These are phyloP conservation scores for Aphanomyces cochlioides DNA, from an alignment of 352 stramenopile genomes.

Conservation along the genomic window DNA sequence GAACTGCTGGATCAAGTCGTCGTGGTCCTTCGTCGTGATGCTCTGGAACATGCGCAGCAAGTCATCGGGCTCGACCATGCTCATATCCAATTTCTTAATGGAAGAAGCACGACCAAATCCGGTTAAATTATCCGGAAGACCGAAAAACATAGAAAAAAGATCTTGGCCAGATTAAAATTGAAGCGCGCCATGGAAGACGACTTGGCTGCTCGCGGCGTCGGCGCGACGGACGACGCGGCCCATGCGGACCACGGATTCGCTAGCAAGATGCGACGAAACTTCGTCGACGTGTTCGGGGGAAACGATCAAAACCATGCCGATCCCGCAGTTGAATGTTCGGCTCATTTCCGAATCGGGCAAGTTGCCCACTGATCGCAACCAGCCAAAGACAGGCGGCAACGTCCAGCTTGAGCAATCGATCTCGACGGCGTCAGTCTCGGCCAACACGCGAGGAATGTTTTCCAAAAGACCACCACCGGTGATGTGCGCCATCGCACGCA, in stretches of 20 bases:
- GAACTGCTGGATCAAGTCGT: slow-evolving; percentile 83
- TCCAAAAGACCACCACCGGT: slow-evolving; percentile 97
- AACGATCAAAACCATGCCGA: slow-evolving; percentile 98
- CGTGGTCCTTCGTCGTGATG: slow-evolving; percentile 81
- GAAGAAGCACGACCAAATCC: not conserved
- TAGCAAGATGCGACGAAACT: slow-evolving; percentile 76
- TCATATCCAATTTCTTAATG: slow-evolving; percentile 25
- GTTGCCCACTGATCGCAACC: slow-evolving; percentile 91
- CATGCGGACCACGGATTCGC: slow-evolving; percentile 89
- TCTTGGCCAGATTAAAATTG: slow-evolving; percentile 1
- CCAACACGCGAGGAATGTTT: slow-evolving; percentile 96
- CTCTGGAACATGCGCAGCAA: slow-evolving; percentile 84
- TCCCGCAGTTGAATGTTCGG: slow-evolving; percentile 98
- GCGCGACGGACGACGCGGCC: slow-evolving; percentile 67
- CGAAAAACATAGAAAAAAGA: not conserved
- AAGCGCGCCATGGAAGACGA: slow-evolving; percentile 63
- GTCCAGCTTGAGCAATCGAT: slow-evolving; percentile 89
- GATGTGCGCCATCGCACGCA: slow-evolving; percentile 96
- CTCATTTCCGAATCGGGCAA: slow-evolving; percentile 94
- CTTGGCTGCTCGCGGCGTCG: slow-evolving; percentile 62
- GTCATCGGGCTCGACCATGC: slow-evolving; percentile 44
- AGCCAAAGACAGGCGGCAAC: slow-evolving; percentile 96
- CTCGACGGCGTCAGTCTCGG: slow-evolving; percentile 87
- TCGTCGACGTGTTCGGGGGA: slow-evolving; percentile 84
- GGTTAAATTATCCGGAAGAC: not conserved